phyloP scores from a whole-genome alignment of 306 rosid species.

The Dryas drummondii region DNA sequence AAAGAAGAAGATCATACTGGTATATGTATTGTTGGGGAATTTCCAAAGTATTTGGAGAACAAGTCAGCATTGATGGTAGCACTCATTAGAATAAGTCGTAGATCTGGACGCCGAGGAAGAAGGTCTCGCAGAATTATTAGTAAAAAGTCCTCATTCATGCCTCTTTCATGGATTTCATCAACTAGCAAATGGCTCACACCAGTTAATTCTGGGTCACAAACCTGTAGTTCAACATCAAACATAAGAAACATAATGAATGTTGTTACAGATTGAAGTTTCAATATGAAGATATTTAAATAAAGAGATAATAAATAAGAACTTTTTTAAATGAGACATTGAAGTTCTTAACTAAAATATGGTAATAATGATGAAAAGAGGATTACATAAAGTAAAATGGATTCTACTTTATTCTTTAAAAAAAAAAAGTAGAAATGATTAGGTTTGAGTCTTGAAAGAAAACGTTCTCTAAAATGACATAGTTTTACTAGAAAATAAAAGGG shows the following conservation, averaged over 20 bases:
- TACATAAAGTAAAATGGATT: too few relatives aligned
- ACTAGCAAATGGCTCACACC: slow-evolving; percentile 92
- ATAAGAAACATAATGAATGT: slow-evolving; percentile 23
- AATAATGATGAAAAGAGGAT: too few relatives aligned
- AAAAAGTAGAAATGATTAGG: not conserved
- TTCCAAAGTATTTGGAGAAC: slow-evolving; percentile 80
- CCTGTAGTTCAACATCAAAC: slow-evolving; percentile 52
- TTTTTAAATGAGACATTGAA: not conserved
- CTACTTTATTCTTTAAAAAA: too few relatives aligned
- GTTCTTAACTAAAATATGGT: not conserved
- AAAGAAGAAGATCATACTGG: slow-evolving; percentile 51
- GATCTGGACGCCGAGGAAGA: slow-evolving; percentile 92
- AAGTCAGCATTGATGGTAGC: slow-evolving; percentile 95
- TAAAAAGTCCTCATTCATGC: slow-evolving; percentile 94
- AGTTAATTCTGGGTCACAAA: slow-evolving; percentile 77
- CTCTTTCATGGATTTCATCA: slow-evolving; percentile 99
- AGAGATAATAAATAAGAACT: not conserved
- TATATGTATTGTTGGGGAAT: slow-evolving; percentile 79
- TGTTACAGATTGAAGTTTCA: not conserved
- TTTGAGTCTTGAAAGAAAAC: not conserved
- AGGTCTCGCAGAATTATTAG: slow-evolving; percentile 85
- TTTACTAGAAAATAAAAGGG: not conserved
- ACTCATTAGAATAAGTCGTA: slow-evolving; percentile 91
- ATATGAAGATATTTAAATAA: not conserved
- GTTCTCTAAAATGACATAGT: not conserved